Evolutionary conservation across 768 basidiomycete genomes (phyloP).

Genomic region (Guyanaporus albipodus): DNA sequence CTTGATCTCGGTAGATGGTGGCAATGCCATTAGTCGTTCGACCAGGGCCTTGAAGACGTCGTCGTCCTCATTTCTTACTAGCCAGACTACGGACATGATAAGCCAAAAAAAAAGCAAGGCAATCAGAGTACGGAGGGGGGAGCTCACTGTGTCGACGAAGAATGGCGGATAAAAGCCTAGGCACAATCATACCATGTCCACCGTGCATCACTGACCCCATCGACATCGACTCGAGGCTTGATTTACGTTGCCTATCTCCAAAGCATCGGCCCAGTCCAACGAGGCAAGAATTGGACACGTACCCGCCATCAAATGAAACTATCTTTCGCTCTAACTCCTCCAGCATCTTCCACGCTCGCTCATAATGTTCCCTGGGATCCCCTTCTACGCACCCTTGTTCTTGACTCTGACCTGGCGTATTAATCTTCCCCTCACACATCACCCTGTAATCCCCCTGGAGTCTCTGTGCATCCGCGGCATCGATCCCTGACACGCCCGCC

Average conservation of each 20-base stretch:
- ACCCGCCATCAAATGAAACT: slow-evolving; percentile 52
- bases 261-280: not conserved
- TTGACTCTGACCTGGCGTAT: slow-evolving; percentile 18
- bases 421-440: slow-evolving; percentile 22
- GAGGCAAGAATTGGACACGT: slow-evolving; percentile 11
- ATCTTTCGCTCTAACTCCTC: slow-evolving; percentile 59
- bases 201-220: slow-evolving; percentile 18
- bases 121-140: not conserved
- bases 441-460: slow-evolving; percentile 51
- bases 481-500: slow-evolving; percentile 47
- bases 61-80: slow-evolving; percentile 53
- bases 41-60: slow-evolving; percentile 53
- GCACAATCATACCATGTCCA: slow-evolving; percentile 51
- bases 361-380: slow-evolving; percentile 52
- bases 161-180: slow-evolving; percentile 56
- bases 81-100: slow-evolving; percentile 52
- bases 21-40: slow-evolving; percentile 52
- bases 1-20: slow-evolving; percentile 55
- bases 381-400: slow-evolving; percentile 21
- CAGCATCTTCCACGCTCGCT: slow-evolving; percentile 53
- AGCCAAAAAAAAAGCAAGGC: not conserved
- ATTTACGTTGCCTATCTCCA: slow-evolving; percentile 40
- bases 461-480: slow-evolving; percentile 55
- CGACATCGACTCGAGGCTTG: slow-evolving; percentile 34
- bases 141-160: slow-evolving; percentile 66